Evolutionary conservation across 192 early-diverging fungal genomes (phyloP).

Genomic region (Coemansia sp.): DNA sequence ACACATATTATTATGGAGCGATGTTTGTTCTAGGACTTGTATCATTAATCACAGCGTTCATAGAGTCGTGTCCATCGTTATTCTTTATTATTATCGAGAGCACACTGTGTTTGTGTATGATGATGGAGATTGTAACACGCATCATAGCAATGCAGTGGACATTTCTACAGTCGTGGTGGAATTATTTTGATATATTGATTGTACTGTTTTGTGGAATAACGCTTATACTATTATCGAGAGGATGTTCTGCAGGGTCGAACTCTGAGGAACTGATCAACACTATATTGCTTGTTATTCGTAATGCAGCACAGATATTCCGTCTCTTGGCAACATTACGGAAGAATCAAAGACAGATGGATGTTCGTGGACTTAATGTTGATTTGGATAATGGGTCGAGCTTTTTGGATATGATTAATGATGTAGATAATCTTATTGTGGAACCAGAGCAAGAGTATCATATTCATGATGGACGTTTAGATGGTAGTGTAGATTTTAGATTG

Average conservation of each 20-base stretch:
- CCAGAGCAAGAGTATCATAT: conserved; percentile 28
- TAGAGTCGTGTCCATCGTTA: conserved; percentile 57
- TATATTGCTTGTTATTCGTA: conserved; percentile 69
- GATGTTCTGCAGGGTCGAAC: conserved; percentile 63
- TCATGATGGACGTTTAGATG: conserved; percentile 4
- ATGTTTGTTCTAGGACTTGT: conserved; percentile 55
- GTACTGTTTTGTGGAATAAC: conserved; percentile 69
- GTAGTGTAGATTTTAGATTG: conserved; percentile 39
- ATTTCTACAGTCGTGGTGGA: conserved; percentile 63
- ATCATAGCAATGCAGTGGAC: conserved; percentile 60
- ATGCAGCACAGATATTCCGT: conserved; percentile 67
- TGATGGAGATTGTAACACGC: conserved; percentile 67
- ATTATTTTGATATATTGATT: conserved; percentile 69
- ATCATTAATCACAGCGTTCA: conserved; percentile 50
- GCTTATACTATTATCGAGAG: conserved; percentile 62
- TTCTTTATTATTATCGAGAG: conserved; percentile 71
- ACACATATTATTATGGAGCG: conserved; percentile 56
- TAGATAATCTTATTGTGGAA: conserved; percentile 29
- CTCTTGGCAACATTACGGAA: conserved; percentile 67
- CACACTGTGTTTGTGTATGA: conserved; percentile 74
- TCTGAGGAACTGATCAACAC: conserved; percentile 73
- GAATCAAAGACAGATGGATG: conserved; percentile 44
- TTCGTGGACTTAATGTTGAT: conserved; percentile 29
- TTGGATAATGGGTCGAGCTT: conserved; percentile 29
- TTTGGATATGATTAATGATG: conserved; percentile 44